Evolutionary conservation across 306 rosid genomes (phyloP).

Genomic region (Ochetophila trinervis): DNA sequence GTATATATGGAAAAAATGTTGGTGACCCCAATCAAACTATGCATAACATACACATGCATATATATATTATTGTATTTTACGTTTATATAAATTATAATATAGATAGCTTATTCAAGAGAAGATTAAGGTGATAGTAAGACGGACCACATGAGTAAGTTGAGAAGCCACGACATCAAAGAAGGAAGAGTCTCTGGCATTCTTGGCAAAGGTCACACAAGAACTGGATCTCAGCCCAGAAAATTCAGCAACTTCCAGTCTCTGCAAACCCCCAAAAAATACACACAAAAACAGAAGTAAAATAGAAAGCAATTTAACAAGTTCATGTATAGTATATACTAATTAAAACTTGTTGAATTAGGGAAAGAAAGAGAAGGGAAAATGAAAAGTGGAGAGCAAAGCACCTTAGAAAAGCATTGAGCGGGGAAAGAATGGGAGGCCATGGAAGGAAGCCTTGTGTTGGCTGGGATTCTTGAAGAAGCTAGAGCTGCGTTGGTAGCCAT

Average conservation of each 20-base stretch:
- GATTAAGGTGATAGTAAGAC: constrained; percentile 2
- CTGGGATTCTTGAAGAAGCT: constrained; percentile 71
- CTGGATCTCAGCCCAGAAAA: constrained; percentile 75
- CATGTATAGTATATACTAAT: not conserved
- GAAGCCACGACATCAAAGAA: constrained; percentile 77
- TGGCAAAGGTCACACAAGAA: constrained; percentile 52
- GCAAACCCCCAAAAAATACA: constrained; percentile 26
- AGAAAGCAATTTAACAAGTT: not conserved
- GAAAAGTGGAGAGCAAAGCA: constrained; percentile 10
- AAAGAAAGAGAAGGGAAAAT: not conserved
- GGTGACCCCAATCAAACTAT: no score
- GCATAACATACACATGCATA: no score
- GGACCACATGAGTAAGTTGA: constrained; percentile 74
- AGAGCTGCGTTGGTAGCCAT: constrained; percentile 96
- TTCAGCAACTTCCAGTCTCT: constrained; percentile 81
- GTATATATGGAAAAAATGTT: no score
- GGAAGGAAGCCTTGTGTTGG: constrained; percentile 68
- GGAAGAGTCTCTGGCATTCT: constrained; percentile 60
- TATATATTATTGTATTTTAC: not conserved
- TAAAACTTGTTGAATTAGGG: not conserved
- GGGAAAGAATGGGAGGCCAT: constrained; percentile 61
- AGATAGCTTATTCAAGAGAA: not conserved
- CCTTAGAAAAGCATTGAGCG: constrained; percentile 70
- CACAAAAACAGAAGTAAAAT: not conserved
- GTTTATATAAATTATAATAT: no score